Conservation (phyloP, 78 protist species). For the Dictyostelium firmibasis region DNA sequence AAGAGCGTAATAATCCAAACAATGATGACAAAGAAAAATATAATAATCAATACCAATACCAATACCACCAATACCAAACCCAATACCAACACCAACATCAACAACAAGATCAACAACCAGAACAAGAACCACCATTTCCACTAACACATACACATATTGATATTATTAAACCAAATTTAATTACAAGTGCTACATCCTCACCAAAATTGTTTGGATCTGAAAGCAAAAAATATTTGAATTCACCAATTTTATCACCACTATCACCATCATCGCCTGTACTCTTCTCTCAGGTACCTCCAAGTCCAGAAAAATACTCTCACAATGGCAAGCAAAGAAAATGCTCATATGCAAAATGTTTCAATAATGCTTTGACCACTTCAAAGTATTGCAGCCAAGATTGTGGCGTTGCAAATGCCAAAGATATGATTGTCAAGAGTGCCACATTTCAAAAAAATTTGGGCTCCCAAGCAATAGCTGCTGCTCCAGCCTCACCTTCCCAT, state of each 20-base stretch:
- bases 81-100: not conserved
- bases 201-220: not conserved
- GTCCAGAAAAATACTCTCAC: not conserved
- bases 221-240: not conserved
- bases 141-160: not conserved
- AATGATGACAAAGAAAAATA: not conserved
- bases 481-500: not conserved
- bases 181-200: not conserved
- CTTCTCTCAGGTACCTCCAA: not conserved
- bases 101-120: not conserved
- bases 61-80: no score
- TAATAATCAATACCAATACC: not conserved
- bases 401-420: slow-evolving; percentile 64
- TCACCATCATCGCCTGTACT: not conserved
- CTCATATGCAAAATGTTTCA: slow-evolving; percentile 12
- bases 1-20: not conserved
- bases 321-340: slow-evolving; percentile 23
- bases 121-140: not conserved
- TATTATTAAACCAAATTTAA: not conserved
- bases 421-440: slow-evolving; percentile 14
- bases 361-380: slow-evolving; percentile 4
- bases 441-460: not conserved
- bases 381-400: slow-evolving; percentile 76
- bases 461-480: not conserved
- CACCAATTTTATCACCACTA: not conserved